phyloP scores from a whole-genome alignment of 352 stramenopile species.

The Phytopythium ostracodes region DNA sequence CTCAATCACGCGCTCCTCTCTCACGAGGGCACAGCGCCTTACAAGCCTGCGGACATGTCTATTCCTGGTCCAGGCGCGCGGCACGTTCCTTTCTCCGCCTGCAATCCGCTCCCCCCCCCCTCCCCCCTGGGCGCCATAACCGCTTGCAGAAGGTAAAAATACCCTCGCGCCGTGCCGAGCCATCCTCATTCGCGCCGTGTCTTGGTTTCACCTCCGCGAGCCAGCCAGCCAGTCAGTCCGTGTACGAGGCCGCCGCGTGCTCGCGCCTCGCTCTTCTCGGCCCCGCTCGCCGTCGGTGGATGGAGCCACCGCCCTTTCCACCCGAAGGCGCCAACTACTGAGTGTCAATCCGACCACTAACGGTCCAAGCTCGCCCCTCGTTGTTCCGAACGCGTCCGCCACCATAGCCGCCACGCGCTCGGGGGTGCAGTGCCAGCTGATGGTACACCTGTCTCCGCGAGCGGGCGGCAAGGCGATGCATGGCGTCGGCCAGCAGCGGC shows the following conservation, averaged over 20 bases:
- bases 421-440: slow-evolving; percentile 4
- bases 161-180: background rate
- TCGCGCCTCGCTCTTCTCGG: too few relatives aligned
- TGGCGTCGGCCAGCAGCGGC: background rate
- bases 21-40: too few relatives aligned
- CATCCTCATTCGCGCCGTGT: background rate
- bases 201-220: background rate
- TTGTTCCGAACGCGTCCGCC: background rate
- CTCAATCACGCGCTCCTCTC: too few relatives aligned
- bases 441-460: background rate
- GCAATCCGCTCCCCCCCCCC: too few relatives aligned
- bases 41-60: background rate
- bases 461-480: background rate
- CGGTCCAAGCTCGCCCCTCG: too few relatives aligned
- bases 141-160: background rate
- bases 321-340: background rate
- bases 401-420: slow-evolving; percentile 2
- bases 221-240: background rate
- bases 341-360: background rate
- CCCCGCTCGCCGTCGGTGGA: background rate
- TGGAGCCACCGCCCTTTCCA: background rate
- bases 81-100: background rate
- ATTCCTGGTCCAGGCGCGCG: background rate
- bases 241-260: background rate
- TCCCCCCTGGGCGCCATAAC: too few relatives aligned